A percentile compares a stretch with the other conserved stretches of the same genome.
Evolutionary conservation across 164 flowering plant species (phyloP).

Genomic region (Piper longum): DNA sequence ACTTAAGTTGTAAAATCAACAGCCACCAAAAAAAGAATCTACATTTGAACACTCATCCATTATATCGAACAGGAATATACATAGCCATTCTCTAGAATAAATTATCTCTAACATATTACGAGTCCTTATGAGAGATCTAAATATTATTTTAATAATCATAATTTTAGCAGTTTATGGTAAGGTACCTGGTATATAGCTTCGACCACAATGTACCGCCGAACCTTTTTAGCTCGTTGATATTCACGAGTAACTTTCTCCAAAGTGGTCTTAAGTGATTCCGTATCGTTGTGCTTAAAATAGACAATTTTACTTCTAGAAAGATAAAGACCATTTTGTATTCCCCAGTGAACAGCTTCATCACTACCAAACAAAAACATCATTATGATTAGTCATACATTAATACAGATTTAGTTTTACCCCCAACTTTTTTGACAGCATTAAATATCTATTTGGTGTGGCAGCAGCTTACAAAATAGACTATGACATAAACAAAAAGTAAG

Average conservation of each 20-base stretch:
- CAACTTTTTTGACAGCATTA: too few species aligned
- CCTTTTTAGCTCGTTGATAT: conserved; percentile 60
- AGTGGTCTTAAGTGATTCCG: conserved; percentile 56
- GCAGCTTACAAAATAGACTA: too few species aligned
- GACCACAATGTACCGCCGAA: conserved; percentile 89
- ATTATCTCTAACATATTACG: too few species aligned
- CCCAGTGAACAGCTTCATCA: conserved; percentile 99
- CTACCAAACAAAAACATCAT: conserved; percentile 20
- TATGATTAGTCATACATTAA: neutral
- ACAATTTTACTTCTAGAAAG: conserved; percentile 89
- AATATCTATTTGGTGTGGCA: too few species aligned
- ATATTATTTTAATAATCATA: too few species aligned
- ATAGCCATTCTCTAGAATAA: too few species aligned
- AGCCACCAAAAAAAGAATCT: neutral
- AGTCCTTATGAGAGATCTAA: too few species aligned
- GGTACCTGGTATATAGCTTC: conserved; percentile 96
- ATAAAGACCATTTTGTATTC: conserved; percentile 92
- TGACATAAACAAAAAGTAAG: too few species aligned
- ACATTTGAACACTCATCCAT: too few species aligned
- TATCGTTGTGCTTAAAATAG: conserved; percentile 93
- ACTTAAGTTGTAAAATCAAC: neutral
- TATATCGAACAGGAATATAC: too few species aligned
- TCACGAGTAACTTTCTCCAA: conserved; percentile 58
- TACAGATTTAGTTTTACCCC: too few species aligned
- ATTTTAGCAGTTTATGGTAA: neutral